phyloP scores from a whole-genome alignment of 2,329 filamentous ascomycete genomes.

The Fusarium napiforme region DNA sequence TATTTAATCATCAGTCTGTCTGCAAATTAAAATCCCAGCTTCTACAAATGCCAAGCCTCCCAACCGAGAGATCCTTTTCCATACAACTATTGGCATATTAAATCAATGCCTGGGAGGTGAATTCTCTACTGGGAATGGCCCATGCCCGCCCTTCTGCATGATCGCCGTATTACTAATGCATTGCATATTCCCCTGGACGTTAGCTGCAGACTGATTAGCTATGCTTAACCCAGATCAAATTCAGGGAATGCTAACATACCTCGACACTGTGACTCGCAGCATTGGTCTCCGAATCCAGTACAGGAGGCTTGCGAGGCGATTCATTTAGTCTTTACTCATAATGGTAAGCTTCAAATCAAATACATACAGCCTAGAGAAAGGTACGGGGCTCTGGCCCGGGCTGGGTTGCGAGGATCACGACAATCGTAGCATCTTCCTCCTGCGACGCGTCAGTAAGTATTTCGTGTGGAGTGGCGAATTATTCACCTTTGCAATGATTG shows the following conservation, averaged over 20 bases:
- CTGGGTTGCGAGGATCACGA: no score
- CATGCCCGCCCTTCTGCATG: not conserved
- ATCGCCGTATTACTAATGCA: not conserved
- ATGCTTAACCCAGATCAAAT: accelerated
- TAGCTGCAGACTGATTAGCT: not conserved
- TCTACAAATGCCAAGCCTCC: no score
- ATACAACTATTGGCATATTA: not conserved
- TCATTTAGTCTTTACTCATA: no score
- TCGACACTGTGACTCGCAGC: not conserved
- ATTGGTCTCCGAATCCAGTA: not conserved
- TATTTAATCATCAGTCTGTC: not conserved
- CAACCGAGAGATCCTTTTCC: not conserved
- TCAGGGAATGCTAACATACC: not conserved
- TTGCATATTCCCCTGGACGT: not conserved
- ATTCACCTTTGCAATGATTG: not conserved
- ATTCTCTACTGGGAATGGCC: not conserved
- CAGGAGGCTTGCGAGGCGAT: not conserved
- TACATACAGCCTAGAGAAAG: not conserved
- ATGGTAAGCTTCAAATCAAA: not conserved
- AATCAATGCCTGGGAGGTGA: not conserved
- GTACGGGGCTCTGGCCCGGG: not conserved
- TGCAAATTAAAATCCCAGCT: no score
- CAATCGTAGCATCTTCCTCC: not conserved
- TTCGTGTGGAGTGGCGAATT: not conserved
- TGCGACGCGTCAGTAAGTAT: not conserved